Percentiles rank a stretch among this genome's conserved stretches.
phyloP scores from a whole-genome alignment of 2,329 filamentous ascomycete species.

The Trichophyton rubrum region DNA sequence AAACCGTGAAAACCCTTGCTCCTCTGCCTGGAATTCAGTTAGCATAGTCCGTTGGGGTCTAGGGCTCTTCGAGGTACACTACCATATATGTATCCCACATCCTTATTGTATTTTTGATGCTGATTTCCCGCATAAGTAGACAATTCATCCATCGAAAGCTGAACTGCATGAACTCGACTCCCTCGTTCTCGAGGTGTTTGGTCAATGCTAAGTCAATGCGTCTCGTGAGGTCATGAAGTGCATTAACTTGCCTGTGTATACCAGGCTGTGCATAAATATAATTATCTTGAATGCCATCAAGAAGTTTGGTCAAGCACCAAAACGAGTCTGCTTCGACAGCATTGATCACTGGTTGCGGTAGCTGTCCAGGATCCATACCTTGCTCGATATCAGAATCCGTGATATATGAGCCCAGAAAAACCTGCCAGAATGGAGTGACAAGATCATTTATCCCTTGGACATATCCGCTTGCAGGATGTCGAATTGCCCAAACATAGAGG shows the following conservation, averaged over 20 bases:
- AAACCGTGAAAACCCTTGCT: conserved; percentile 96
- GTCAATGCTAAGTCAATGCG: conserved; percentile 75
- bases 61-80: conserved; percentile 15
- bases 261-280: conserved; percentile 97
- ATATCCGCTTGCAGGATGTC: conserved; percentile 93
- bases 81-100: conserved; percentile 99
- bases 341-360: conserved; percentile 81
- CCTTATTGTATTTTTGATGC: conserved; percentile 86
- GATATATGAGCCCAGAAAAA: conserved; percentile 88
- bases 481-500: conserved; percentile 92
- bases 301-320: conserved; percentile 92
- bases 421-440: conserved; percentile 95
- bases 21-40: conserved; percentile 59
- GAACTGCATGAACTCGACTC: conserved; percentile 97
- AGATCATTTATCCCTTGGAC: conserved; percentile 98
- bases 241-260: conserved; percentile 85
- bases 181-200: conserved; percentile 78
- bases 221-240: conserved; percentile 76
- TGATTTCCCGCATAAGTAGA: conserved; percentile 92
- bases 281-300: conserved; percentile 98
- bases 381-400: conserved; percentile 84
- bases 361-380: conserved; percentile 91
- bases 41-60: conserved; percentile 10
- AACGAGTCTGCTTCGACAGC: conserved; percentile 96
- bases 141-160: conserved; percentile 99